These are phyloP conservation scores for Mycena kentingensis DNA, from an alignment of 768 basidiomycete genomes.

Conservation along the genomic window DNA sequence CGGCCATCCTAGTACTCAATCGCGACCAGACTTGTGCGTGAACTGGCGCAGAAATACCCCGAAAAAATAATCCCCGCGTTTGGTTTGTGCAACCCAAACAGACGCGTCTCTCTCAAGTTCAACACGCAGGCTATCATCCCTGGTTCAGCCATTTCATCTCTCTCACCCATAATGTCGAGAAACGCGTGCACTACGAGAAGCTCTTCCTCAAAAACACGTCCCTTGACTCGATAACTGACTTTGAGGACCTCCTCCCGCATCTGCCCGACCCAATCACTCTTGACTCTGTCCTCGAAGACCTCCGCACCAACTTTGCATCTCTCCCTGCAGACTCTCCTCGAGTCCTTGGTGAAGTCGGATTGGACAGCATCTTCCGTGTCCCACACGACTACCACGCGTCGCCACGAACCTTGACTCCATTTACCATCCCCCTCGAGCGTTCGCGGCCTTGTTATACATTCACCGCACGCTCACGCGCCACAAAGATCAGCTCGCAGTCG, in stretches of 20 bases:
- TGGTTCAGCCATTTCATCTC: constrained; percentile 89
- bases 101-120: neutral
- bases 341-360: constrained; percentile 92
- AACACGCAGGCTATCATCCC: constrained; percentile 80
- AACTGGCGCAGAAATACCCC: constrained; percentile 62
- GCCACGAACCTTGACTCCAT: constrained; percentile 66
- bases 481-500: constrained; percentile 68
- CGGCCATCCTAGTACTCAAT: neutral
- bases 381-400: constrained; percentile 56
- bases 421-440: constrained; percentile 71
- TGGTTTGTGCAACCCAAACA: constrained; percentile 52
- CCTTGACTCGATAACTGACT: constrained; percentile 39
- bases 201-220: constrained; percentile 56
- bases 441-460: constrained; percentile 2
- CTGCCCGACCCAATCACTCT: constrained; percentile 78
- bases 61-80: constrained; percentile 83
- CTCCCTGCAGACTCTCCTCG: constrained; percentile 63
- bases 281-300: constrained; percentile 53
- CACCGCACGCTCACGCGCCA: neutral
- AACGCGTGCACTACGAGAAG: constrained; percentile 71
- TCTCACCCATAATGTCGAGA: constrained; percentile 43
- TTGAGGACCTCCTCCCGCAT: constrained; percentile 57
- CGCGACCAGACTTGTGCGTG: constrained; percentile 54
- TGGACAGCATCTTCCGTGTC: constrained; percentile 81
- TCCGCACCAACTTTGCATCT: constrained; percentile 58